phyloP scores from a whole-genome alignment of 768 basidiomycete species.

The Podaxis sp. region DNA sequence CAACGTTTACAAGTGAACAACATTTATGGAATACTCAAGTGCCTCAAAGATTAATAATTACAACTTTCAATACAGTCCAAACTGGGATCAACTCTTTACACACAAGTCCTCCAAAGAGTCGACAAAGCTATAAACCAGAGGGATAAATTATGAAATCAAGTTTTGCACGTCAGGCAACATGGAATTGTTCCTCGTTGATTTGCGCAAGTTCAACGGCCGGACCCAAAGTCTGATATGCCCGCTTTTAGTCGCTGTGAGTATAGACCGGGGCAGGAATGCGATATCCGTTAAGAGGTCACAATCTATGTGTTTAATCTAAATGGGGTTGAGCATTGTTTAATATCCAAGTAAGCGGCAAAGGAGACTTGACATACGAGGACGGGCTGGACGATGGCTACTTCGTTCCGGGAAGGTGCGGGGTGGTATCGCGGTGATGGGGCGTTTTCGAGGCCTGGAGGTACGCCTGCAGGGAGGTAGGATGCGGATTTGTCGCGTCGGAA shows the following conservation, averaged over 20 bases:
- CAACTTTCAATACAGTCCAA: neutral
- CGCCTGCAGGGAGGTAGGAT: slow-evolving; percentile 49
- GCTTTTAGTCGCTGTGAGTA: slow-evolving; percentile 76
- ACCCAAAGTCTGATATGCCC: slow-evolving; percentile 87
- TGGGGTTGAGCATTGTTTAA: neutral
- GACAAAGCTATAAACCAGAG: neutral
- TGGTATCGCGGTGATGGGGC: slow-evolving; percentile 63
- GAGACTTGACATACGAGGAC: slow-evolving; percentile 62
- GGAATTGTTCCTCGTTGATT: slow-evolving; percentile 27
- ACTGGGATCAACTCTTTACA: neutral
- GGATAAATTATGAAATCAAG: slow-evolving; percentile 22
- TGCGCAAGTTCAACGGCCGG: slow-evolving; percentile 59
- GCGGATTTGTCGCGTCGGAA: slow-evolving; percentile 65
- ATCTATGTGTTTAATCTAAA: slow-evolving; percentile 78
- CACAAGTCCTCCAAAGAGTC: neutral
- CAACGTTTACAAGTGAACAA: neutral
- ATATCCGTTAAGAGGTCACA: slow-evolving; percentile 74
- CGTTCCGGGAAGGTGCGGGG: slow-evolving; percentile 86
- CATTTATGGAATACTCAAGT: neutral
- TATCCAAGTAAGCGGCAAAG: slow-evolving; percentile 2
- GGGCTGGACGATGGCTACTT: slow-evolving; percentile 88
- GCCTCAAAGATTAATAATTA: neutral
- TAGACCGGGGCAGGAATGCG: slow-evolving; percentile 72
- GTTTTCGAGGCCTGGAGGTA: slow-evolving; percentile 37
- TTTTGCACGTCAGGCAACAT: slow-evolving; percentile 24